A percentile compares a stretch with the other conserved stretches of the same genome.
Conservation (phyloP, 768 basidiomycete genomes). For the Tulasnella calospora region DNA sequence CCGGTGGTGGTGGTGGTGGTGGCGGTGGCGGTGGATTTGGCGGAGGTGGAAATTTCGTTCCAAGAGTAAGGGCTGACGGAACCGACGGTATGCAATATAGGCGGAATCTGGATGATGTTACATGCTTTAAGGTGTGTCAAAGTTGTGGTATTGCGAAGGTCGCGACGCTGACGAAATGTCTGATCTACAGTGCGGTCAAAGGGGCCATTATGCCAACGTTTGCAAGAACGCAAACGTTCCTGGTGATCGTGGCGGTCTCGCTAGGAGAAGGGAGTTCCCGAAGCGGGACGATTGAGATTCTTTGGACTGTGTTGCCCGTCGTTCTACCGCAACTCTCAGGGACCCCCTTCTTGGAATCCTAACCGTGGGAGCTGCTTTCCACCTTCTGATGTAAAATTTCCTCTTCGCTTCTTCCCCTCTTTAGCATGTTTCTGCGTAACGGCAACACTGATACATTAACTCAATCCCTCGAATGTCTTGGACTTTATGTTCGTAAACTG, state of each 20-base stretch:
- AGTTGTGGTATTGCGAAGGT: neutral
- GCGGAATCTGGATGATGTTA: constrained; percentile 74
- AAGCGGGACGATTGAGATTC: neutral
- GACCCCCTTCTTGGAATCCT: neutral
- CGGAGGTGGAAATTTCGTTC: constrained; percentile 24
- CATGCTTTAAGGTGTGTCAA: constrained; percentile 70
- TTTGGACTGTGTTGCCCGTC: neutral
- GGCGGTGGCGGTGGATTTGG: constrained; percentile 15
- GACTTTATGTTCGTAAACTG: neutral
- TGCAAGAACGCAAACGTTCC: constrained; percentile 88
- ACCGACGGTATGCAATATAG: constrained; percentile 38
- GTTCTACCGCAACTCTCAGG: neutral
- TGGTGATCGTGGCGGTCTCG: constrained; percentile 81
- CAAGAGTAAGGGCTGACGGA: constrained; percentile 36
- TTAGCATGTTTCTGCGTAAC: neutral
- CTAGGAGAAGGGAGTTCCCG: constrained; percentile 38
- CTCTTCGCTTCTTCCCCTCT: neutral
- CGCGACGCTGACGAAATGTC: constrained; percentile 18
- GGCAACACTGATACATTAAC: neutral
- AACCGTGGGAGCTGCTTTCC: neutral
- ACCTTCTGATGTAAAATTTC: neutral
- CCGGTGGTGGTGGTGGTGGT: constrained; percentile 36
- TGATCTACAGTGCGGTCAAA: constrained; percentile 67
- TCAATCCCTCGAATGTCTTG: neutral
- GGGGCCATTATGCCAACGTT: constrained; percentile 92